A percentile compares a stretch with the other conserved stretches of the same genome.
Conservation (phyloP, 306 rosid species). For the Glycyrrhiza uralensis region DNA sequence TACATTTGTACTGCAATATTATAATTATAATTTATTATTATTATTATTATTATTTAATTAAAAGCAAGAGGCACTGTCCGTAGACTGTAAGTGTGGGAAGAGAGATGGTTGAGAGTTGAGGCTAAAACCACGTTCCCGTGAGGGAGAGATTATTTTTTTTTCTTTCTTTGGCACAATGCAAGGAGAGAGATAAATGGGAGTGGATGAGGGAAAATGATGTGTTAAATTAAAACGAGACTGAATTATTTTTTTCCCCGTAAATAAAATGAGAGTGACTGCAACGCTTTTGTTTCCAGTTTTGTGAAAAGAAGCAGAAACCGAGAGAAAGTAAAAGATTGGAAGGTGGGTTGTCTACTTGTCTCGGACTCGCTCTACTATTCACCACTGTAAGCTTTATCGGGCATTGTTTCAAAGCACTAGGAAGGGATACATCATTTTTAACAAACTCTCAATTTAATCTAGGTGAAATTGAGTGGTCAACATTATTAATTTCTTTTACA, state of each 20-base stretch:
- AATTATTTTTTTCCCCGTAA: neutral
- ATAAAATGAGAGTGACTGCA: conserved; percentile 28
- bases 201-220: neutral
- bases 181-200: neutral
- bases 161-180: neutral
- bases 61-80: neutral
- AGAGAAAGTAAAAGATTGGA: conserved; percentile 17
- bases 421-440: too few species aligned
- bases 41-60: neutral
- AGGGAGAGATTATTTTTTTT: conserved; percentile 10
- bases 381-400: neutral
- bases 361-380: neutral
- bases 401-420: too few species aligned
- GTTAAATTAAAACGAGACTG: neutral
- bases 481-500: too few species aligned
- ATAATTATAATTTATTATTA: too few species aligned
- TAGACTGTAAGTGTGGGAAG: neutral
- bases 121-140: conserved; percentile 12
- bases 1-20: conserved; percentile 6
- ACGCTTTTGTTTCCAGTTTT: conserved; percentile 21
- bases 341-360: conserved; percentile 33
- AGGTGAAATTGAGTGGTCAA: too few species aligned
- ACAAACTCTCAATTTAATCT: too few species aligned
- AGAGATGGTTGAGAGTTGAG: neutral
- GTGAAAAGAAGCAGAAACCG: conserved; percentile 29